Base-by-base conservation (phyloP, 129 eudicot species). In the Kitagawia praeruptora region DNA sequence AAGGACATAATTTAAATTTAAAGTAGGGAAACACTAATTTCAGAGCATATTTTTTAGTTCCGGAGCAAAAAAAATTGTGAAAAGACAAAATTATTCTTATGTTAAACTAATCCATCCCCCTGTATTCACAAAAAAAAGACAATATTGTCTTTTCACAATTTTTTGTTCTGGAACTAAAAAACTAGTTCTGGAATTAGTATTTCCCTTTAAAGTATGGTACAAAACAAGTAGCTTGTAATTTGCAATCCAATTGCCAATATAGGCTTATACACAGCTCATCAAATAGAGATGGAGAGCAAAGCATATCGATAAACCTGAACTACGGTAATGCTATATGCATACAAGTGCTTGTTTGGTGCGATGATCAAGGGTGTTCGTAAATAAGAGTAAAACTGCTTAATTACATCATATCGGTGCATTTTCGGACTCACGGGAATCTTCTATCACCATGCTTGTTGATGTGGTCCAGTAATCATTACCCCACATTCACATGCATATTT, bases 401-500 rank as follows among this genome's bases (percentile, higher is more conserved):
- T 54, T 21, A 7, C 31, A n/a, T 58, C 5, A 7, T 14, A n/a
- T 58, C 5, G 1, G 14, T 58, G 67, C 67, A 58, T 58, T 58
- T 9, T n/a, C 14, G 14, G 67, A 10, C 37, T 61, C 34, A 3
- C 4, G 27, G 5, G 31, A 28, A 5, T 6, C 9, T 58, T n/a
- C 8, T 23, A 58, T 23, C 67, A 58, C 6, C 5, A 58, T 23
- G 4, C 14, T 19, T 54, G 13, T 61, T n/a, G 69, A 61, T 25
- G 69, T 61, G 69, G 69, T 61, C 69, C 34, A 61, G 69, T 2
- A 61, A 8, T 3, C 69, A n/a, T 61, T 8, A 25, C 69, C 69
- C 69, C 69, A n/a, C 69, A 61, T 3, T 61, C 69, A 61, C 69
- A 61, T 61, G 69, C 69, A 61, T n/a, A 25, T 61, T 61, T 61